Evolutionary conservation across 176 grass and related monocot genomes (phyloP).

Genomic region (Lolium multiflorum): DNA sequence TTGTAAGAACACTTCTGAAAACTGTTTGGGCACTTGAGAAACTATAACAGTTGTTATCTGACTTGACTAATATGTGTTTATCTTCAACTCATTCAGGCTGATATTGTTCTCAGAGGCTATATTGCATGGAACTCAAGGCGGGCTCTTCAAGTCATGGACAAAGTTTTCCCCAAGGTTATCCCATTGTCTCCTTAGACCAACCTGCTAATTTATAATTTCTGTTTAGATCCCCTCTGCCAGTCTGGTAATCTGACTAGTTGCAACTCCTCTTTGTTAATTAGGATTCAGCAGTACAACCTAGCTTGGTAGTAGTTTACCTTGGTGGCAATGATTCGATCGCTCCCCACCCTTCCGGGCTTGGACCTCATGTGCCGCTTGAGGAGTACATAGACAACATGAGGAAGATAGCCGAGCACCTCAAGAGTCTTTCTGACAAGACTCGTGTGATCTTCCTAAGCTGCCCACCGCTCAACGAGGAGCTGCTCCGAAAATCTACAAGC

Average conservation of each 20-base stretch:
- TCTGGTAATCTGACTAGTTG: constrained; percentile 21
- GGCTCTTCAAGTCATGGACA: constrained; percentile 75
- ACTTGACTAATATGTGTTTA: constrained; percentile 3
- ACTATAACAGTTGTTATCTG: neutral
- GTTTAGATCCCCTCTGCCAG: neutral
- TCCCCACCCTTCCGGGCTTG: constrained; percentile 66
- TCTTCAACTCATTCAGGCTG: constrained; percentile 63
- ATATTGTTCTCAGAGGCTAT: constrained; percentile 87
- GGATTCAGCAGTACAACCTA: constrained; percentile 41
- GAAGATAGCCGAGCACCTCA: constrained; percentile 81
- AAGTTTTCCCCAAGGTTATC: constrained; percentile 82
- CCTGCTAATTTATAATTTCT: constrained; percentile 5
- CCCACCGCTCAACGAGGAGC: constrained; percentile 82
- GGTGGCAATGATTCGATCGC: constrained; percentile 86
- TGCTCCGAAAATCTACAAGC: constrained; percentile 57
- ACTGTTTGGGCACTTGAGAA: neutral
- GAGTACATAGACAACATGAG: constrained; percentile 88
- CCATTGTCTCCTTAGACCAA: neutral
- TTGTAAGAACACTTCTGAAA: neutral
- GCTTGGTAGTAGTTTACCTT: constrained; percentile 92
- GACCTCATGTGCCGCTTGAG: constrained; percentile 82
- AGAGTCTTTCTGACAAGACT: constrained; percentile 71
- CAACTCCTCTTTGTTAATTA: constrained; percentile 17
- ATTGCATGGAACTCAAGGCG: constrained; percentile 88
- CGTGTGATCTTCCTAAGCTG: constrained; percentile 86